Evolutionary conservation across 306 rosid genomes (phyloP), one percentile per base, ranked within the genome.

Genomic region (Sechiopsis laciniata): DNA sequence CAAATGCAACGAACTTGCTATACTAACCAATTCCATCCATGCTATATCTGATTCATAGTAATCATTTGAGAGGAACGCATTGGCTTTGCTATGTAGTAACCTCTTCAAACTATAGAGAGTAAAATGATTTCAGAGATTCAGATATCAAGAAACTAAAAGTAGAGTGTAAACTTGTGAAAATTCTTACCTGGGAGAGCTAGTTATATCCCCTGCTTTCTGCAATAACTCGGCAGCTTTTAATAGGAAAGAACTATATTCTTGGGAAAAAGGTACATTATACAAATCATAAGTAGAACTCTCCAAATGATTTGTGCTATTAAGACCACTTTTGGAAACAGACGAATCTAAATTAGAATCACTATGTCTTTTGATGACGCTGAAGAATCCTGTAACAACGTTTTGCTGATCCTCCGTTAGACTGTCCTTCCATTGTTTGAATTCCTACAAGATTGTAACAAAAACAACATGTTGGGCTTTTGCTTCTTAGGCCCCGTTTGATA

Each of bases 11-110:
- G 2, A n/a, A 76, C 54, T 56, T 8, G 19, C 59, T 37, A 14
- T 40, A 90, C 97, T 75, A 77, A 94, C 98, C 98, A 94, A 86
- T 79, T 85, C 86, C 90, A 90, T 87, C 98, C 98, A 94, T 21
- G 96, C 95, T 71, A 94, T 75, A 79, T 94, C 97, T 4, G 98
- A 94, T 64, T 85, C 87, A 79, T 94, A 90, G 81, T 94, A 90
- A 63, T 94, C 92, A 83, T 94, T 90, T 61, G 97, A 94, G 76
- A 87, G 90, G 82, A 90, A 89, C 75, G 98, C 94, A 81, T 86
- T 81, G 22, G 96, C 98, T 87, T 88, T 90, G 86, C 96, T 78
- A 79, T 87, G 95, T 50, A 94, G 89, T 80, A 90, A 84, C 80
- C 85, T 86, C 90, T 87, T 87, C 90, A 94, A 90, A 79, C 98